Evolutionary conservation across 2,329 filamentous ascomycete species (phyloP).

Genomic region (Colletotrichum graminicola): DNA sequence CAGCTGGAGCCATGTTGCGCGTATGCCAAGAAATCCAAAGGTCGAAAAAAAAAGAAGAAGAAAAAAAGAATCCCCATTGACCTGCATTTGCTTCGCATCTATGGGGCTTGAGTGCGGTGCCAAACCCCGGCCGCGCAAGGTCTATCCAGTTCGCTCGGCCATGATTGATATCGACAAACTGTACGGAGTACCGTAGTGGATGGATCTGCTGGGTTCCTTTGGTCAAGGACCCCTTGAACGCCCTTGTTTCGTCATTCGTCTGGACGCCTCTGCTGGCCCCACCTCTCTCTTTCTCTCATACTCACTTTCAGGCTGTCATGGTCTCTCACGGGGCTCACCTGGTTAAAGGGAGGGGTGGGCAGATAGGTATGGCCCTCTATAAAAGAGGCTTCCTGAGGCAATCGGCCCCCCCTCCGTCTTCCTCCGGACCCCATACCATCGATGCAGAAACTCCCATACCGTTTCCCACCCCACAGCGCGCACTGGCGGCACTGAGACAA

Average conservation of each 20-base stretch:
- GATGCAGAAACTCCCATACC: slow-evolving; percentile 16
- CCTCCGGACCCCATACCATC: background rate
- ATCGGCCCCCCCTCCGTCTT: background rate
- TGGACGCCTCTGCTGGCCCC: slow-evolving; percentile 12
- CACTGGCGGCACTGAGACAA: slow-evolving; percentile 34
- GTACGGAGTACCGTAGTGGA: background rate
- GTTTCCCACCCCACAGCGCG: slow-evolving; percentile 8
- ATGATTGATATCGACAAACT: background rate
- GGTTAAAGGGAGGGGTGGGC: background rate
- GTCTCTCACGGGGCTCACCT: background rate
- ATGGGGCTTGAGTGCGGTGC: too few species aligned
- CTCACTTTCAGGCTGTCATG: background rate
- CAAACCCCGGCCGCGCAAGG: slow-evolving; percentile 11
- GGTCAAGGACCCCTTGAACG: slow-evolving; percentile 14
- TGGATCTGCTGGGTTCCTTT: background rate
- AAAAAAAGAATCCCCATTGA: background rate
- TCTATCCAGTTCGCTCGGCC: slow-evolving; percentile 1
- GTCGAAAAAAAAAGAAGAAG: background rate
- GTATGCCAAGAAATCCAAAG: slow-evolving; percentile 1
- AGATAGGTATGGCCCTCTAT: background rate
- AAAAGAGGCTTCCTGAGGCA: slow-evolving; percentile 8
- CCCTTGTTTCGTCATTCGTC: slow-evolving; percentile 9
- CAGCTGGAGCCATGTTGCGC: background rate
- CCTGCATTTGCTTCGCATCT: background rate
- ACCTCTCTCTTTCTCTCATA: background rate